These are phyloP conservation scores for Phytopythium mirpurense DNA, from an alignment of 352 stramenopile genomes.

Conservation along the genomic window DNA sequence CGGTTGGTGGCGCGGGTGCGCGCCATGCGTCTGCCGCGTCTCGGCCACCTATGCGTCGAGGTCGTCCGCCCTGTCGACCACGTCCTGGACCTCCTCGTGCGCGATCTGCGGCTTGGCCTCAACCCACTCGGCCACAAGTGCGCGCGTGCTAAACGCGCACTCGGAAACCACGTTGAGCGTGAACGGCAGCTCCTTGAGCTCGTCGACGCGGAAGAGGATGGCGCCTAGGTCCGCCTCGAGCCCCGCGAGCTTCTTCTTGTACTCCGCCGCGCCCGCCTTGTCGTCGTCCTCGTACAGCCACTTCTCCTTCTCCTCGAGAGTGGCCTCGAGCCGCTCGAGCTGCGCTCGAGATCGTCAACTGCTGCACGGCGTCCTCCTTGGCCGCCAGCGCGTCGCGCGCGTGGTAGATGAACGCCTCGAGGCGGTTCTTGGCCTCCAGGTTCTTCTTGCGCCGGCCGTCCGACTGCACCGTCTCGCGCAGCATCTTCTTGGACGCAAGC, in stretches of 20 bases:
- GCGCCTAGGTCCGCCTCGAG: constrained; percentile 81
- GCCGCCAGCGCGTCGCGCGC: constrained; percentile 84
- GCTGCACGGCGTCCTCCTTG: constrained; percentile 72
- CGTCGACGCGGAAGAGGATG: constrained; percentile 86
- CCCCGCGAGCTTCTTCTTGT: constrained; percentile 80
- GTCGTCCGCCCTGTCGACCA: constrained; percentile 83
- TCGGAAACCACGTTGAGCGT: constrained; percentile 67
- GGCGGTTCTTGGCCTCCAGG: constrained; percentile 86
- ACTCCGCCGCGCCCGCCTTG: constrained; percentile 77
- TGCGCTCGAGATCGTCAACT: constrained; percentile 84
- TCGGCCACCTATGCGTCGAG: constrained; percentile 81
- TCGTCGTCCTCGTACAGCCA: constrained; percentile 94
- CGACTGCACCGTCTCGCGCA: constrained; percentile 60
- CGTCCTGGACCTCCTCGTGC: constrained; percentile 87
- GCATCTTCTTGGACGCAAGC: constrained; percentile 59
- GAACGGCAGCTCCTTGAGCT: constrained; percentile 81
- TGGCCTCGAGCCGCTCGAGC: constrained; percentile 65
- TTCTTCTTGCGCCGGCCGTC: constrained; percentile 68
- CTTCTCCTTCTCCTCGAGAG: constrained; percentile 83
- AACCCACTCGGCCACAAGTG: constrained; percentile 58
- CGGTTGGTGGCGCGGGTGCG: constrained; percentile 59
- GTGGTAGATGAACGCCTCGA: constrained; percentile 93
- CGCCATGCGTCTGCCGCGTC: constrained; percentile 64
- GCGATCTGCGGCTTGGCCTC: constrained; percentile 79
- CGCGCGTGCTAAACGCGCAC: constrained; percentile 55